phyloP scores from a whole-genome alignment of 2,329 filamentous ascomycete genomes.

The Ascochyta fabae region DNA sequence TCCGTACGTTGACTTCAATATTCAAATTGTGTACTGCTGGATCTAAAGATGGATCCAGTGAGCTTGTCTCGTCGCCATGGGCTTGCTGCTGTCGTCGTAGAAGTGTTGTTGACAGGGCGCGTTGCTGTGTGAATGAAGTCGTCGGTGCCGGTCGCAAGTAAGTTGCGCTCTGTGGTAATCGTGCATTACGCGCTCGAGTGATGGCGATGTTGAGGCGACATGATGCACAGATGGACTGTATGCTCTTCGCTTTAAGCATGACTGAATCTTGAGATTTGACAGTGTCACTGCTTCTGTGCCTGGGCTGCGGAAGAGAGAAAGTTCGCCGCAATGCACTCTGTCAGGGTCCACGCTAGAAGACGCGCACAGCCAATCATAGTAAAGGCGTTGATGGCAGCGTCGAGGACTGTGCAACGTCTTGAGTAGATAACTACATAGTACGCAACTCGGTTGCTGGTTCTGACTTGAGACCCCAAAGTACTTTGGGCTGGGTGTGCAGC shows the following conservation, averaged over 20 bases:
- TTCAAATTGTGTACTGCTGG: slow-evolving; percentile 33
- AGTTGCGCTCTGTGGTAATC: slow-evolving; percentile 24
- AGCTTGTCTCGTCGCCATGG: background rate
- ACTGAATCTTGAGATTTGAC: slow-evolving; percentile 17
- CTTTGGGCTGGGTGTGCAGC: no score
- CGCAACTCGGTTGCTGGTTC: background rate
- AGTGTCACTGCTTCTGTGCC: slow-evolving; percentile 4
- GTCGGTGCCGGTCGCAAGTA: slow-evolving; percentile 21
- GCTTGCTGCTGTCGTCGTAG: slow-evolving; percentile 17
- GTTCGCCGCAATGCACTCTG: slow-evolving; percentile 36
- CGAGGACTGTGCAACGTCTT: background rate
- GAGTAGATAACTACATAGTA: background rate
- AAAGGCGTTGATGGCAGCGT: background rate
- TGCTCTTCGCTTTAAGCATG: slow-evolving; percentile 41
- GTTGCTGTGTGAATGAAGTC: slow-evolving; percentile 23
- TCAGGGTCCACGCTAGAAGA: slow-evolving; percentile 29
- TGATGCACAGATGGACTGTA: slow-evolving; percentile 41
- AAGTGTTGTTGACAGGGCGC: slow-evolving; percentile 31
- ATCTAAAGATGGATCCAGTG: background rate
- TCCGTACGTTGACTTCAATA: slow-evolving; percentile 70
- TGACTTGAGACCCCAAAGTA: no score
- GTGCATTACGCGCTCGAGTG: slow-evolving; percentile 34
- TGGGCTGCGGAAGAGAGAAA: slow-evolving; percentile 27
- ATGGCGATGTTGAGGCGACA: slow-evolving; percentile 42
- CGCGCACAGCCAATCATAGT: slow-evolving; percentile 30